Evolutionary conservation across 306 rosid genomes (phyloP).

Genomic region (Bauhinia variegata): DNA sequence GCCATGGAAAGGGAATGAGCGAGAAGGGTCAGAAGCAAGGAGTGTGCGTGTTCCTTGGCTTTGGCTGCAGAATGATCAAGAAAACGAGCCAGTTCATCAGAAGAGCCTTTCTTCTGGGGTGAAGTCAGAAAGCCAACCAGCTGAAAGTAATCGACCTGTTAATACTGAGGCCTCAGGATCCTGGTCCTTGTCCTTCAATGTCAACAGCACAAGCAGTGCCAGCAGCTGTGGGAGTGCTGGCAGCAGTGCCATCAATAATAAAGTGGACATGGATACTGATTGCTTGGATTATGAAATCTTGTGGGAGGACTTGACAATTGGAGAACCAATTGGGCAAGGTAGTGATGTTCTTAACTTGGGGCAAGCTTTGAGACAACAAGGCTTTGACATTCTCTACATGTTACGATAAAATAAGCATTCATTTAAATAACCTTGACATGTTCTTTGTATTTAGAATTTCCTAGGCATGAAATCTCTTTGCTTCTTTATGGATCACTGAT

Average conservation of each 20-base stretch:
- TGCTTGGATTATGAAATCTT: constrained; percentile 92
- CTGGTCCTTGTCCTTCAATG: constrained; percentile 75
- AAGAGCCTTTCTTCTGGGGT: constrained; percentile 45
- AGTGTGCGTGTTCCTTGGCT: constrained; percentile 52
- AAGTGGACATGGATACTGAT: constrained; percentile 78
- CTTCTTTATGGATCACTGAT: constrained; percentile 11
- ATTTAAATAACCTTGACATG: not conserved
- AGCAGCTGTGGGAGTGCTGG: constrained; percentile 95
- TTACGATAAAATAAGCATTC: constrained; percentile 12
- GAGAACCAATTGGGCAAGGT: constrained; percentile 99
- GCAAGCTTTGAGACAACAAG: constrained; percentile 31
- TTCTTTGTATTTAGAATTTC: constrained; percentile 13
- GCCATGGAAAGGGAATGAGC: constrained; percentile 88
- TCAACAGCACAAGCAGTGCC: constrained; percentile 94
- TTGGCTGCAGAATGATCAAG: constrained; percentile 75
- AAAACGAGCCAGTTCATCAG: constrained; percentile 52
- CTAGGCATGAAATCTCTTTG: constrained; percentile 1
- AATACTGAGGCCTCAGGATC: constrained; percentile 77
- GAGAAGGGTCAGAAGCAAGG: constrained; percentile 64
- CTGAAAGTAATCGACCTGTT: constrained; percentile 56
- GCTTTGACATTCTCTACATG: constrained; percentile 16
- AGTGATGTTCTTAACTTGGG: constrained; percentile 31
- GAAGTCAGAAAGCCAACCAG: constrained; percentile 61
- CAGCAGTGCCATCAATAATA: constrained; percentile 68
- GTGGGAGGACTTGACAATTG: constrained; percentile 95